Base-by-base conservation (phyloP, 2,329 filamentous ascomycete genomes). In the Aspergillus pseudotamarii region DNA sequence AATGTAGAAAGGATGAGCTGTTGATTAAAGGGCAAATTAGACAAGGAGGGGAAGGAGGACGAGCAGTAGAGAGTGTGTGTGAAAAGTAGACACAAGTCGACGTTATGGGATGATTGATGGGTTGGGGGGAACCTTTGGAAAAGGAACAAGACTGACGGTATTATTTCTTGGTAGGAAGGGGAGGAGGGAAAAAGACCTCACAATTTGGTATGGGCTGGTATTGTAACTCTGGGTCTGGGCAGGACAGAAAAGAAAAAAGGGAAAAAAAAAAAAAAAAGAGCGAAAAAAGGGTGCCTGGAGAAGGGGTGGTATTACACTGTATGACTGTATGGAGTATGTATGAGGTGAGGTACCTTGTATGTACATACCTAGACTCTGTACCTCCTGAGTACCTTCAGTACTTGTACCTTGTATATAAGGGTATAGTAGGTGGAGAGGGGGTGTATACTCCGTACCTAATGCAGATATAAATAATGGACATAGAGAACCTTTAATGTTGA, bases 11-110 rank as follows among this genome's bases (percentile, higher is more conserved):
- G 34, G 43, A 60, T 23, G 58, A 32, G 21, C 4, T 14, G 30
- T 60, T 57, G 48, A 58, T 56, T 57, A 62, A 57, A 60, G 54
- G 54, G 26, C 43, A 43, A 58, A 61, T 60, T 59, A 38, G 30
- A 55, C 26, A 41, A 45, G 16, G 30, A 59, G 63, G 59, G 48
- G 23, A 53, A 54, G 43, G 57, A 28, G 26, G 30, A 57, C 36
- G 16, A 43, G 61, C 12, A 19, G 53, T 16, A 19, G 53, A 55
- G 50, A 59, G 41, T 21, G 21, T 36, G 43, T 41, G 38, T 41
- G 38, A 50, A 51, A 36, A 46, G 23, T 21, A 51, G 51, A 43
- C 32, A 19, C 23, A 36, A 38, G 30, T 51, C 48, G 19, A 32
- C 12, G n/a, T 32, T 51, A 59, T 41, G 48, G 50, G 58, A 60